Evolutionary conservation across 495 filamentous ascomycete genomes (phyloP).

Genomic region (Aspergillus sclerotiicarbonarius): DNA sequence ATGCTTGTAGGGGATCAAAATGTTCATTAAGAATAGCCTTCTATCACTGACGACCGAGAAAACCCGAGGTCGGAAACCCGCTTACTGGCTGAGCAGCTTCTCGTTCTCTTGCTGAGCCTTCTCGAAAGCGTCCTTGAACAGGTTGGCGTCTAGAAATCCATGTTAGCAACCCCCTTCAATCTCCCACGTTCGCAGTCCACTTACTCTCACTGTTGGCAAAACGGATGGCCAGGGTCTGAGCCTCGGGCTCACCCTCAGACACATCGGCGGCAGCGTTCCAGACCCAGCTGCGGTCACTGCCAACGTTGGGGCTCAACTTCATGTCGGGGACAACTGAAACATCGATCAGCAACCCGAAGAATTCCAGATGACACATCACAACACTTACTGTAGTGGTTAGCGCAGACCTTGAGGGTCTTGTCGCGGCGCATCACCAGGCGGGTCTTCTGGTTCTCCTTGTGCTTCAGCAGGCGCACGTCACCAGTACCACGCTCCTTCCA

Average conservation of each 20-base stretch:
- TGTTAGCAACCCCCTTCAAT: constrained; percentile 9
- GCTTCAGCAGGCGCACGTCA: constrained; percentile 93
- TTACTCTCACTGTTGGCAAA: constrained; percentile 98
- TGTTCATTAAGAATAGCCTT: constrained; percentile 18
- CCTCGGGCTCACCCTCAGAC: constrained; percentile 96
- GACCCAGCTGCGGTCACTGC: constrained; percentile 97
- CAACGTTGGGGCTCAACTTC: constrained; percentile 97
- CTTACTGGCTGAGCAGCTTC: constrained; percentile 66
- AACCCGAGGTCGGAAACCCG: not conserved
- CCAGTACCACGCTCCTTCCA: constrained; percentile 99
- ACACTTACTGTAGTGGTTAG: constrained; percentile 95
- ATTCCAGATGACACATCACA: not conserved
- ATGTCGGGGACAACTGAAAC: constrained; percentile 92
- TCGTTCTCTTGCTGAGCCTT: constrained; percentile 98
- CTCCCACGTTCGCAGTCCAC: constrained; percentile 26
- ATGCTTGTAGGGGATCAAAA: constrained; percentile 15
- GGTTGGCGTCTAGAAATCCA: constrained; percentile 74
- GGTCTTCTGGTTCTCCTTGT: constrained; percentile 97
- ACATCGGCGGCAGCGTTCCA: constrained; percentile 99
- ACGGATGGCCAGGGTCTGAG: constrained; percentile 91
- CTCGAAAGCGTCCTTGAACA: constrained; percentile 97
- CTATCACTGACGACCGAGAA: constrained; percentile 16
- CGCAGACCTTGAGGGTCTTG: constrained; percentile 99
- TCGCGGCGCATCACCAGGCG: constrained; percentile 97
- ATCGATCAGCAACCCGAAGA: constrained; percentile 19